These are phyloP conservation scores for Neurospora sp. DNA, from an alignment of 495 filamentous ascomycete genomes.

Conservation along the genomic window DNA sequence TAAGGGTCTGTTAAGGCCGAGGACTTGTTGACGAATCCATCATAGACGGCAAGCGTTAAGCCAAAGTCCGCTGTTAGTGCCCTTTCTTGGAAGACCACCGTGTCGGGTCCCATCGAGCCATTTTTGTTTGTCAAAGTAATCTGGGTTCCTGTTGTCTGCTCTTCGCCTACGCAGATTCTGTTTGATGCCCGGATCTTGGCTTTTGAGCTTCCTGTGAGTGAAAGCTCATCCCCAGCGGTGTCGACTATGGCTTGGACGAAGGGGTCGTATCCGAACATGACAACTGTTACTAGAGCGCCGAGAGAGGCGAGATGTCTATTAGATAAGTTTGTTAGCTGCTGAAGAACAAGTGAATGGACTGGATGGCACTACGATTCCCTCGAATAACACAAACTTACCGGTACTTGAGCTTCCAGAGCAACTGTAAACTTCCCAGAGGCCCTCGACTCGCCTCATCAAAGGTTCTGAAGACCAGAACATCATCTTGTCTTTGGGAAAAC, in stretches of 20 bases:
- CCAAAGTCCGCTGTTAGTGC: not conserved
- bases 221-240: not conserved
- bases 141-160: not conserved
- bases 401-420: not conserved
- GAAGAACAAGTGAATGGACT: not conserved
- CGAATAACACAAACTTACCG: not conserved
- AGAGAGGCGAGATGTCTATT: not conserved
- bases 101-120: not conserved
- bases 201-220: not conserved
- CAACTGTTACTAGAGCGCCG: not conserved
- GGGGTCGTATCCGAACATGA: not conserved
- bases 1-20: not conserved
- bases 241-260: not conserved
- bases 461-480: not conserved
- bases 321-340: not conserved
- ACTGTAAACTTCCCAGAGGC: not conserved
- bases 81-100: not conserved
- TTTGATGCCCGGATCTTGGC: not conserved
- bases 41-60: not conserved
- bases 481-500: not conserved
- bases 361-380: not conserved
- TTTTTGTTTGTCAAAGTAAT: not conserved
- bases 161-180: not conserved
- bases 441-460: not conserved
- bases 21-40: not conserved